Evolutionary conservation across 2,329 filamentous ascomycete genomes (phyloP).

Genomic region (Thelonectria olida): DNA sequence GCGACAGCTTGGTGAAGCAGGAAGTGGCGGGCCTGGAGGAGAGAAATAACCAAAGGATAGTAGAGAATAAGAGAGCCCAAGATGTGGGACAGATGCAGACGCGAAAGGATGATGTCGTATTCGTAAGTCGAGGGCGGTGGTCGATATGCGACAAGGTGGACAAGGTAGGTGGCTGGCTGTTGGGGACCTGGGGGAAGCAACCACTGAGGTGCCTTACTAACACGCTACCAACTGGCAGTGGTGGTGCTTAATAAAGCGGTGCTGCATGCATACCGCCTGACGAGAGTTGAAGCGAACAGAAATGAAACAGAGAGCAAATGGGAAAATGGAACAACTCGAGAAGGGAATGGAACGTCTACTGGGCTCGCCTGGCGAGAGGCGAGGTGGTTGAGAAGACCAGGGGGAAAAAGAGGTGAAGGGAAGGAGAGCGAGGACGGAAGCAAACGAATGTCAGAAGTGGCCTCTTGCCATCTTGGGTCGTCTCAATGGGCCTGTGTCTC

Average conservation of each 20-base stretch:
- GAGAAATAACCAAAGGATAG: slow-evolving; percentile 12
- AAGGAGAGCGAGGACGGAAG: slow-evolving; percentile 3
- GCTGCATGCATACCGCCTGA: slow-evolving; percentile 1
- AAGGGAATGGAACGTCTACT: not conserved
- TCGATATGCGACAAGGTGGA: slow-evolving; percentile 21
- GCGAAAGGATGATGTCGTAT: slow-evolving; percentile 2
- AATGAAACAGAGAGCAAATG: not conserved
- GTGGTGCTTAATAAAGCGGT: not conserved
- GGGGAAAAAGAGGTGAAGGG: slow-evolving; percentile 1
- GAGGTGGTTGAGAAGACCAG: not conserved
- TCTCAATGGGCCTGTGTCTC: not conserved
- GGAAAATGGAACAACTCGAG: not conserved
- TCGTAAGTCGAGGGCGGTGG: slow-evolving; percentile 2
- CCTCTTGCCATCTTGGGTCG: slow-evolving; percentile 16
- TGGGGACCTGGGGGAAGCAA: slow-evolving; percentile 2
- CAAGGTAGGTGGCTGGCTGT: not conserved
- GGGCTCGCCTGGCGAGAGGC: slow-evolving; percentile 2
- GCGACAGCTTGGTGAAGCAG: slow-evolving; percentile 16
- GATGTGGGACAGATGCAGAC: not conserved
- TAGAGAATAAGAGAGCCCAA: slow-evolving; percentile 1
- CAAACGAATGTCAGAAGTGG: slow-evolving; percentile 23
- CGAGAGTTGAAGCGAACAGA: too few relatives aligned
- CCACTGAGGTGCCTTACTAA: slow-evolving; percentile 18
- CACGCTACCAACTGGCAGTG: slow-evolving; percentile 7
- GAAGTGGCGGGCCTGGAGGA: not conserved